A percentile compares a stretch with the other conserved stretches of the same genome.
Conservation (phyloP, 2,329 filamentous ascomycete species). For the Harringtonia aguacate region DNA sequence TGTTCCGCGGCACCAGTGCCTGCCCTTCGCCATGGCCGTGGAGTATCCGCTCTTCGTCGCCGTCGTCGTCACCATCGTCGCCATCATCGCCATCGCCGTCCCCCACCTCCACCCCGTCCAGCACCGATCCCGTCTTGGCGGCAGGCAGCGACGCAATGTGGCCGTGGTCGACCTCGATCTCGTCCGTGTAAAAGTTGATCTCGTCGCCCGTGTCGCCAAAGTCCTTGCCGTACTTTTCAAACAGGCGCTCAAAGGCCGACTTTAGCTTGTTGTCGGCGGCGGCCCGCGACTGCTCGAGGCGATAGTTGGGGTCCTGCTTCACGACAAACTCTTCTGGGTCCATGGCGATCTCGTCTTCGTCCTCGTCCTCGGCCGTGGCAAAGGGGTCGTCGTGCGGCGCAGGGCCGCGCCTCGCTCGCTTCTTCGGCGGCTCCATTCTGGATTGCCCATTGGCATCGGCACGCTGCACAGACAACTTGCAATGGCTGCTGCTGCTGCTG, state of each 20-base stretch:
- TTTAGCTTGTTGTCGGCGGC: slow-evolving; percentile 64
- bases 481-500: no score
- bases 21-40: slow-evolving; percentile 8
- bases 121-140: slow-evolving; percentile 6
- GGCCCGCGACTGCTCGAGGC: slow-evolving; percentile 51
- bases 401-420: slow-evolving; percentile 7
- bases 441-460: neutral
- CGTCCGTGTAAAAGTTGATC: slow-evolving; percentile 72
- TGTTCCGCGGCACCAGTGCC: neutral
- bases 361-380: slow-evolving; percentile 21
- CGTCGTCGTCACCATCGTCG: slow-evolving; percentile 12
- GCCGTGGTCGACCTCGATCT: slow-evolving; percentile 84
- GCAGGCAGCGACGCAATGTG: slow-evolving; percentile 50
- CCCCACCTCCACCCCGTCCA: slow-evolving; percentile 7
- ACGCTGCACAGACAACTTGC: no score
- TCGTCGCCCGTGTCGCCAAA: slow-evolving; percentile 80
- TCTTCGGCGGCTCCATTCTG: slow-evolving; percentile 11
- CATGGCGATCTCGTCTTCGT: slow-evolving; percentile 37
- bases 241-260: slow-evolving; percentile 78
- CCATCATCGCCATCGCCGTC: slow-evolving; percentile 16
- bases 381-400: slow-evolving; percentile 18
- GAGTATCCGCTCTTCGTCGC: slow-evolving; percentile 14
- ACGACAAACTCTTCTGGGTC: slow-evolving; percentile 35
- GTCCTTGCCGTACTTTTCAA: slow-evolving; percentile 76
- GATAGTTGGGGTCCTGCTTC: slow-evolving; percentile 40